Percentiles rank a stretch among this genome's conserved stretches.
Evolutionary conservation across 805 yeast species (phyloP).

Genomic region (Blastobotrys muscicola): DNA sequence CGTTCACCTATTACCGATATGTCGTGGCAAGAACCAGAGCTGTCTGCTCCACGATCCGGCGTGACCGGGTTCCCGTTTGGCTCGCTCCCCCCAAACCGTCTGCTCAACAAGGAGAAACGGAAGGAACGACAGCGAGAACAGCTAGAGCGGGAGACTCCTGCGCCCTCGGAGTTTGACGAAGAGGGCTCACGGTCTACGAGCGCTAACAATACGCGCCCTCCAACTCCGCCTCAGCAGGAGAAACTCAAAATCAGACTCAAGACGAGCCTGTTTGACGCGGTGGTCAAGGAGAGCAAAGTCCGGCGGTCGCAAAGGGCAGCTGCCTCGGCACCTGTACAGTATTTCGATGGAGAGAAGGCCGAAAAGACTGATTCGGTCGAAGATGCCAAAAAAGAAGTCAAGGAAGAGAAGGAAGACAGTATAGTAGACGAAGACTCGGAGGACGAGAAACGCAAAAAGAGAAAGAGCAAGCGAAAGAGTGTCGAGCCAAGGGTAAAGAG

Average conservation of each 20-base stretch:
- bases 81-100: neutral
- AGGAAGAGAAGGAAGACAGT: too few relatives aligned
- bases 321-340: too few relatives aligned
- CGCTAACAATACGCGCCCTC: neutral
- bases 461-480: too few relatives aligned
- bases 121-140: neutral
- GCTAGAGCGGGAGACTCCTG: constrained; percentile 1
- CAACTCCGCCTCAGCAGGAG: constrained; percentile 9
- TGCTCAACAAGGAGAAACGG: constrained; percentile 1
- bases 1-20: too few relatives aligned
- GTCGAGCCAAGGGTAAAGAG: constrained; percentile 5
- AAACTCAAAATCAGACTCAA: constrained; percentile 18
- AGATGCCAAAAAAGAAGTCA: too few relatives aligned
- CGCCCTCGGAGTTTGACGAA: constrained; percentile 1
- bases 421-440: too few relatives aligned
- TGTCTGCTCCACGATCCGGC: neutral
- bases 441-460: too few relatives aligned
- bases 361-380: too few relatives aligned
- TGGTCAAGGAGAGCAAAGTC: constrained; percentile 12
- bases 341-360: too few relatives aligned
- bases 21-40: constrained; percentile 14
- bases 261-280: constrained; percentile 14
- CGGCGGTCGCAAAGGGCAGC: constrained; percentile 1
- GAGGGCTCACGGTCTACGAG: constrained; percentile 5
- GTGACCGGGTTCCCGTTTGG: neutral